phyloP scores from a whole-genome alignment of 129 eudicot genomes.

The Tagetes patula region DNA sequence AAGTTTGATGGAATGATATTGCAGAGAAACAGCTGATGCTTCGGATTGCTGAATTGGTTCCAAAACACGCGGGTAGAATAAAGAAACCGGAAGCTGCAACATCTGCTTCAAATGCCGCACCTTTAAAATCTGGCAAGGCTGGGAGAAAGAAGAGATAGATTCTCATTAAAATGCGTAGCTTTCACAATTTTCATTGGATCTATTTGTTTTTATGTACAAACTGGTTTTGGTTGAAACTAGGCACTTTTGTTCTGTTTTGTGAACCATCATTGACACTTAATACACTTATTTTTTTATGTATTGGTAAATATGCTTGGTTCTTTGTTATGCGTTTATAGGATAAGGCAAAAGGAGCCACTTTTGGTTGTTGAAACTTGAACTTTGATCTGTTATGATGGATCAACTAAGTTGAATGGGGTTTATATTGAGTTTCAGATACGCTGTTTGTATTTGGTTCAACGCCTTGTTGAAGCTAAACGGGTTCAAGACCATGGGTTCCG shows the following conservation, averaged over 20 bases:
- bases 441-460: not conserved
- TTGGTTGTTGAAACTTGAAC: not conserved
- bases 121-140: conserved; percentile 80
- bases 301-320: not conserved
- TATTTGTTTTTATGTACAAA: conserved; percentile 3
- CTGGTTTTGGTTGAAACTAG: conserved; percentile 10
- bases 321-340: not conserved
- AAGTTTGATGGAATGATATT: conserved; percentile 7
- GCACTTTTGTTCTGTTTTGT: conserved; percentile 12
- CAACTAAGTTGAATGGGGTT: not conserved
- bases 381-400: not conserved
- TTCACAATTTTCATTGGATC: not conserved
- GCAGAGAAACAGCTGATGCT: conserved; percentile 88
- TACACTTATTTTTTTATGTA: not conserved
- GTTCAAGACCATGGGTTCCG: not conserved
- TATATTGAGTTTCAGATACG: not conserved
- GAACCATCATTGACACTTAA: not conserved
- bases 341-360: not conserved
- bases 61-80: conserved; percentile 76
- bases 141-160: conserved; percentile 80
- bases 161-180: conserved; percentile 12
- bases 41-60: conserved; percentile 79
- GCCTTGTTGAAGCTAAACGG: not conserved
- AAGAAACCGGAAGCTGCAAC: conserved; percentile 80
- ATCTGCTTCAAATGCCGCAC: conserved; percentile 54